phyloP scores from a whole-genome alignment of 306 rosid species.

The Arachis stenosperma region DNA sequence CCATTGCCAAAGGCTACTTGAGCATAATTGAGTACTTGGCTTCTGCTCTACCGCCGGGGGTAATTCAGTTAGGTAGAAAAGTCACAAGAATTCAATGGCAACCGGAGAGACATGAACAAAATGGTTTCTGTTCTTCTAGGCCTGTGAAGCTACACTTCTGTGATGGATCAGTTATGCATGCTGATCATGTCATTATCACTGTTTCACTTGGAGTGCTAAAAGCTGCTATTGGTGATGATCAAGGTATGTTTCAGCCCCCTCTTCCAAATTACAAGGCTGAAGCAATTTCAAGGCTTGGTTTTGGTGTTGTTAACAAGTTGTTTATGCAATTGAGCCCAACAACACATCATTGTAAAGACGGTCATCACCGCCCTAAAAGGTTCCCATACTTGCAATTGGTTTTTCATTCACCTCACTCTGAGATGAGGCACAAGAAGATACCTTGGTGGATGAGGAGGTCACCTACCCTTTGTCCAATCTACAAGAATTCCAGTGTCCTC shows the following conservation, averaged over 20 bases:
- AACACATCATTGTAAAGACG: conserved; percentile 24
- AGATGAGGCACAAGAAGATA: conserved; percentile 60
- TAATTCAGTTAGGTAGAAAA: conserved; percentile 63
- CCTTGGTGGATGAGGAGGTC: conserved; percentile 98
- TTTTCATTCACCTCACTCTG: conserved; percentile 70
- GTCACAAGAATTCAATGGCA: conserved; percentile 72
- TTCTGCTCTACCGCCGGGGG: conserved; percentile 69
- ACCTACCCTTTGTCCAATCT: conserved; percentile 69
- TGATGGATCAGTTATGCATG: conserved; percentile 75
- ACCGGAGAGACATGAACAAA: conserved; percentile 35
- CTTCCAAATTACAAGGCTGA: conserved; percentile 74
- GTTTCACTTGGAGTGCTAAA: conserved; percentile 93
- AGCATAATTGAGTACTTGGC: conserved; percentile 66
- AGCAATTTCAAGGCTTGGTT: conserved; percentile 93
- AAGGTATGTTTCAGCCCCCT: conserved; percentile 77
- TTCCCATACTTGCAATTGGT: conserved; percentile 75
- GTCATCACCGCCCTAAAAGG: conserved; percentile 40
- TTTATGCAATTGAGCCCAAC: conserved; percentile 68
- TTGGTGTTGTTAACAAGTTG: conserved; percentile 92
- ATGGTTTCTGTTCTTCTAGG: conserved; percentile 44
- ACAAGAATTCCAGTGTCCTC: conserved; percentile 68
- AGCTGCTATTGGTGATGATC: conserved; percentile 59
- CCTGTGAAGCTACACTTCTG: conserved; percentile 73
- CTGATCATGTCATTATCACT: conserved; percentile 89
- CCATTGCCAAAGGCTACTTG: conserved; percentile 75